Conservation (phyloP, 345 rosid species). For the Rhodamnia argentea region DNA sequence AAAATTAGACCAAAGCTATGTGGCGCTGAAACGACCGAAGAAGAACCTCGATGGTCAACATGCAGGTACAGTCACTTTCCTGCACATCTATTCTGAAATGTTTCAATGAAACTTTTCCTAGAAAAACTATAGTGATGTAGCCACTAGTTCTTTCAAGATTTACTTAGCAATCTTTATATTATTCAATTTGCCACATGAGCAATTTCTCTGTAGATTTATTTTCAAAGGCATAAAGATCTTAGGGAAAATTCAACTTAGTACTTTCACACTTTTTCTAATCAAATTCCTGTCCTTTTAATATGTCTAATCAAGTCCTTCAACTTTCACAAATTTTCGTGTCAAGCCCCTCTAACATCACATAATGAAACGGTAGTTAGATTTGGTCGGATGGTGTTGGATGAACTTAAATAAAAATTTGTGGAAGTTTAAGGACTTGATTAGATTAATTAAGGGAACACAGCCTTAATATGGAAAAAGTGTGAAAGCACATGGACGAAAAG, state of each 20-base stretch:
- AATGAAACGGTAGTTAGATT: background rate
- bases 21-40: constrained; percentile 72
- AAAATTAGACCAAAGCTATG: constrained; percentile 61
- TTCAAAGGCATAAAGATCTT: background rate
- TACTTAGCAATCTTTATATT: background rate
- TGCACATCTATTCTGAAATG: background rate
- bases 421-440: background rate
- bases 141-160: background rate
- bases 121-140: background rate
- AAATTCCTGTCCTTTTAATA: background rate
- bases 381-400: background rate
- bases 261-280: background rate
- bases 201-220: background rate
- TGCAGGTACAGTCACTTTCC: constrained; percentile 36
- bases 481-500: background rate
- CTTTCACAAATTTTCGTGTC: background rate
- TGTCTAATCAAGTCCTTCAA: background rate
- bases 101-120: background rate
- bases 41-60: constrained; percentile 39
- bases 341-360: background rate
- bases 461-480: background rate
- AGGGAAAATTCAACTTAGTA: background rate
- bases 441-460: background rate
- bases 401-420: background rate
- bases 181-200: background rate